Evolutionary conservation across 352 stramenopile species (phyloP), one percentile per base, ranked within the genome.

Genomic region (Phytophthora idaei): DNA sequence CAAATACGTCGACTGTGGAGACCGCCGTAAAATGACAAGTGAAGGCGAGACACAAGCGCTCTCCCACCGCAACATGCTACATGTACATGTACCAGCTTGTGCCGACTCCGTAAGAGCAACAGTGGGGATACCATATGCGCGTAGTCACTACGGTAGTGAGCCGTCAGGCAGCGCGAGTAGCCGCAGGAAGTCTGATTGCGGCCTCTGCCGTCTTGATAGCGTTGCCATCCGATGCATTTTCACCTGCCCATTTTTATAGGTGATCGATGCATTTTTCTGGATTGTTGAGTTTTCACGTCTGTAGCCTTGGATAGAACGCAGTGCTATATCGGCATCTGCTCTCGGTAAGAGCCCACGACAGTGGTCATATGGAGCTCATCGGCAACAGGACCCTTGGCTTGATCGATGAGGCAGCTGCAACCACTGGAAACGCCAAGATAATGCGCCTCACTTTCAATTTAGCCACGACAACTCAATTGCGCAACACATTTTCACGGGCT

Each of bases 331-430:
- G 58, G 27, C 58, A 72, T 63, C 44, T 72, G 64, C 57, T 32
- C 21, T 6, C 41, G 51, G 47, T 72, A 72, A 72, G 64, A 72
- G 45, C 54, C 29, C 42, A 72, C 52, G 32, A 56, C 62, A 54
- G 3, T 27, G 21, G 49, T 21, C 56, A 70, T 58, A 53, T 34
- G 61, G 47, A 55, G 27, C 2, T 12, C 12, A 57, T 39, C 44
- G 11, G 45, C 27, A 58, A 17, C 21, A 21, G 21, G 21, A 21
- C 21, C 21, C 36, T 50, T 48, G 46, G 25, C 42, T 32, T 17
- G 28, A 44, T 11, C 21, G 21, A 21, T 21, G 21, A 21, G 21
- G 21, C 21, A 21, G 21, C 31, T 41, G 9, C 6, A 41, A 14
- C 15, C 21, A 52, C 51, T 17, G 12, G 15, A 63, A 57, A 58